Conservation (phyloP, 768 basidiomycete species). For the Serpula lacrymans region DNA sequence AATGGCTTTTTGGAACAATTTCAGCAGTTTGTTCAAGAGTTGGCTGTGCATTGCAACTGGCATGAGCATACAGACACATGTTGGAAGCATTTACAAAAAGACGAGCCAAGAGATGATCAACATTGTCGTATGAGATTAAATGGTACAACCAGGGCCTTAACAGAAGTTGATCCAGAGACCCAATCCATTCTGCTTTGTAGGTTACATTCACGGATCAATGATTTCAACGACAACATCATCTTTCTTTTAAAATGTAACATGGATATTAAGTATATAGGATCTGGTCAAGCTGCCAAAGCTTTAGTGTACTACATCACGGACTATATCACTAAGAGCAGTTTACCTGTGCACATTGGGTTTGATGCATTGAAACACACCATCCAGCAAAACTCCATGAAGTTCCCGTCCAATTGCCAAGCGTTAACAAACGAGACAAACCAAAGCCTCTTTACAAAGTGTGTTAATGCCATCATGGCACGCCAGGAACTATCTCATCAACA, state of each 20-base stretch:
- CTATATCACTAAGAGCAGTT: conserved; percentile 32
- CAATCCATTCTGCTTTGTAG: conserved; percentile 7
- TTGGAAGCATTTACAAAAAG: conserved; percentile 10
- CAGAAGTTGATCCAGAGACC: conserved; percentile 6
- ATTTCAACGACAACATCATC: conserved; percentile 6
- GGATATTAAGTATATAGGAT: conserved; percentile 32
- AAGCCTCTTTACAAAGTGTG: conserved; percentile 1
- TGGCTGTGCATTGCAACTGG: conserved; percentile 9
- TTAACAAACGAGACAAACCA: not conserved
- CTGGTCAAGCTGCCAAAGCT: conserved; percentile 29
- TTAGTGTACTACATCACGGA: conserved; percentile 34
- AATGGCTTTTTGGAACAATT: conserved; percentile 57
- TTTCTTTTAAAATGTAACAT: conserved; percentile 17
- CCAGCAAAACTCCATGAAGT: not conserved
- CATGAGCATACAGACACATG: conserved; percentile 9
- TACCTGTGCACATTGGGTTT: conserved; percentile 18
- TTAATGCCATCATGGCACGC: conserved; percentile 16
- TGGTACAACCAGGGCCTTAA: not conserved
- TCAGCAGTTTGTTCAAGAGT: conserved; percentile 90
- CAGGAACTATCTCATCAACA: conserved; percentile 26
- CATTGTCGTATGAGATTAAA: conserved; percentile 2
- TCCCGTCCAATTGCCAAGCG: not conserved
- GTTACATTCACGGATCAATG: conserved; percentile 7
- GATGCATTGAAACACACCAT: conserved; percentile 10
- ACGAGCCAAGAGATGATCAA: not conserved